Percentiles rank a stretch among this genome's conserved stretches.
Evolutionary conservation across 2,329 filamentous ascomycete species (phyloP).

Genomic region (Ceratocystis destructans): DNA sequence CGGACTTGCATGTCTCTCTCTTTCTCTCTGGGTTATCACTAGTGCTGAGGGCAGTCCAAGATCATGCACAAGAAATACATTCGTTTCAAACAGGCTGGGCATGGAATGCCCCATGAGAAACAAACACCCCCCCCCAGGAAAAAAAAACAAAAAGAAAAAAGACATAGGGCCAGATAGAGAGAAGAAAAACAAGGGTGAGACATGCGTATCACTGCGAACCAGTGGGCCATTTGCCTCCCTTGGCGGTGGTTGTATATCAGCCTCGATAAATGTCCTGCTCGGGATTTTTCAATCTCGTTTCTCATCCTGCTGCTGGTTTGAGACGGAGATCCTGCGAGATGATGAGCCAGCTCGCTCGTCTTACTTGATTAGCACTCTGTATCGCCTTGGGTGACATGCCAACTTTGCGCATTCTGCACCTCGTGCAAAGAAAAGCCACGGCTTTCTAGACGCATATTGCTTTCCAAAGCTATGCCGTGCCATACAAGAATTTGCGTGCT

Average conservation of each 20-base stretch:
- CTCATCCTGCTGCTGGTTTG: not conserved
- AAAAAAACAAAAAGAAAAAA: not conserved
- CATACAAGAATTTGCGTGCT: not conserved
- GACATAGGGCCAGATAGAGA: not conserved
- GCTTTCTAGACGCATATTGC: not conserved
- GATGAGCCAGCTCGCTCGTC: not conserved
- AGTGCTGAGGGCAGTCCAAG: not conserved
- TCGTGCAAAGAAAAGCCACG: too few relatives aligned
- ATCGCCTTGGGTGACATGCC: not conserved
- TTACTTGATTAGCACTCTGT: not conserved
- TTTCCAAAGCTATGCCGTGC: not conserved
- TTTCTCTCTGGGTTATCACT: not conserved
- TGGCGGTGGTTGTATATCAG: not conserved
- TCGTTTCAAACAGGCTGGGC: not conserved
- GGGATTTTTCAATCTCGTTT: not conserved
- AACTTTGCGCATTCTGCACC: too few relatives aligned
- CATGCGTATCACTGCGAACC: not conserved
- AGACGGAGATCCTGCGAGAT: not conserved
- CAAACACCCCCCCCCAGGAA: not conserved
- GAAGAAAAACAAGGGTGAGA: not conserved
- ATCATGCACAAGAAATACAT: not conserved
- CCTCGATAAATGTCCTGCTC: not conserved
- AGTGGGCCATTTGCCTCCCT: not conserved
- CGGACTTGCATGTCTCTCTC: not conserved
- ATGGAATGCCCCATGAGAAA: not conserved